Base-by-base conservation (phyloP, 176 grass and related monocot species). In the Oryza nivara region DNA sequence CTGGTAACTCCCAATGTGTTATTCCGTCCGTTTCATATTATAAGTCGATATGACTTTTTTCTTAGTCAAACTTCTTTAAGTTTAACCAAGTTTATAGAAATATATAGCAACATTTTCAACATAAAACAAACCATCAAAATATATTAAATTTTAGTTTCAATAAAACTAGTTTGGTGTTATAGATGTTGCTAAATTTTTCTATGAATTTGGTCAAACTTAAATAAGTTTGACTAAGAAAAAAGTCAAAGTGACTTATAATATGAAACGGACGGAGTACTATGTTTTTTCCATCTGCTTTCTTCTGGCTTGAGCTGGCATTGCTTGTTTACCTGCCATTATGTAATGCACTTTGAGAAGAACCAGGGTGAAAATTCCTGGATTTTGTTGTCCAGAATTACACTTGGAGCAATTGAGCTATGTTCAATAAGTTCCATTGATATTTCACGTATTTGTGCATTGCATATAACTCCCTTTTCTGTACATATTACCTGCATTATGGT, bases 351-450 rank as follows among this genome's bases (percentile, higher is more conserved):
- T 60, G 74, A 52, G 20, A n/a, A 40, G 44, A 67, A 19, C 26
- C 70, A 83, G 41, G 7, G 56, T 49, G 41, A 9, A 30, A 48
- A 65, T 35, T 22, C 2, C 6, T 78, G 16, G 2, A 61, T 70
- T 70, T 46, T 70, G 82, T 12, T 70, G 67, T 85, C 44, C 3
- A 2, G 3, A 73, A 68, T 56, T 84, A 15, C 32, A 45, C 65
- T 52, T 58, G 16, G 16, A 61, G 58, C 8, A 22, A 6, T 4
- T 13, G 46, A 67, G 16, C 86, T 74, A 67, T 12, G 9, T 68
- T 68, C 16, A 54, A 11, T 56, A 49, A 16, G 26, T n/a, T 46
- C 20, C 3, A 10, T 15, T 65, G 16, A 44, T 13, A 49, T 75
- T 68, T 43, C 6, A 61, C 30, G 0, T 35, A 12, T 16, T 38